Evolutionary conservation across 306 rosid species (phyloP).

Genomic region (Dicorynia guianensis): DNA sequence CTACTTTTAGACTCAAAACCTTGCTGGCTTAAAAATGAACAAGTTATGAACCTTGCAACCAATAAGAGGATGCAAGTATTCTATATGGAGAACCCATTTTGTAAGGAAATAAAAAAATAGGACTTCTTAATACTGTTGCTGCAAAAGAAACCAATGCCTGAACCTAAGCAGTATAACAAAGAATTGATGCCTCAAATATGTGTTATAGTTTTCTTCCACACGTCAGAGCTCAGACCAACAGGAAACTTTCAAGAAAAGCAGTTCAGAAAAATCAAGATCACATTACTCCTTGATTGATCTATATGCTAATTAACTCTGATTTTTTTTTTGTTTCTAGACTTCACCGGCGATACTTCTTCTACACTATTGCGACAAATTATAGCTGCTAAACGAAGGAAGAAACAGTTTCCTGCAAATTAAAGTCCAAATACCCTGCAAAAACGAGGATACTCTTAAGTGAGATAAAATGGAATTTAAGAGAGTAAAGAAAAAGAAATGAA

Average conservation of each 20-base stretch:
- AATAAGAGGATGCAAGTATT: conserved; percentile 12
- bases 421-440: conserved; percentile 53
- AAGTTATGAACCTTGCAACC: conserved; percentile 48
- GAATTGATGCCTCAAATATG: conserved; percentile 30
- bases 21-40: conserved; percentile 45
- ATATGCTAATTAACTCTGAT: background rate
- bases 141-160: conserved; percentile 30
- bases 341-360: conserved; percentile 10
- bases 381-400: conserved; percentile 8
- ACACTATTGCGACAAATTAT: background rate
- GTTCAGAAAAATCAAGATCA: conserved; percentile 32
- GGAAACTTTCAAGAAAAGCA: conserved; percentile 31
- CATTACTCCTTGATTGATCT: conserved; percentile 35
- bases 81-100: background rate
- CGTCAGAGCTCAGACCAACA: conserved; percentile 36
- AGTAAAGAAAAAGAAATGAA: background rate
- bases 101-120: conserved; percentile 33
- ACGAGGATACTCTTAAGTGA: conserved; percentile 16
- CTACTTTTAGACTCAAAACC: conserved; percentile 49
- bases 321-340: conserved; percentile 17
- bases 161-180: conserved; percentile 34
- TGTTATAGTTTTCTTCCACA: conserved; percentile 32
- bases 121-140: background rate
- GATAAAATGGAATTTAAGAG: conserved; percentile 32
- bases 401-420: conserved; percentile 25